Evolutionary conservation across 2,329 filamentous ascomycete species (phyloP).

Genomic region (Paraphaeosphaeria minitans): DNA sequence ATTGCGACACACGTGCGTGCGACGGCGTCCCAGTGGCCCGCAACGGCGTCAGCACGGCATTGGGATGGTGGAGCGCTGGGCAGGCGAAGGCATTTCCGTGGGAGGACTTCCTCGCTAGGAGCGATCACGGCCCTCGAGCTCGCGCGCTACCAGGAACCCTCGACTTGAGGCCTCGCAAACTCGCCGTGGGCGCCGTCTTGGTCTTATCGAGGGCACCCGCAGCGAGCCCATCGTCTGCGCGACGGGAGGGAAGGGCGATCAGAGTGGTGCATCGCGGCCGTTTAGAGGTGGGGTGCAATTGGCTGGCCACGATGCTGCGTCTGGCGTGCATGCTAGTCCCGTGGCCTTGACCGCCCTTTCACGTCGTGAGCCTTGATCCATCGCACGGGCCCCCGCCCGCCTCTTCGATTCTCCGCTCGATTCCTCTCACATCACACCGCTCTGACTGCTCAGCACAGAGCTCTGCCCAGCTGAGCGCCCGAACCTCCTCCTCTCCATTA

Average conservation of each 20-base stretch:
- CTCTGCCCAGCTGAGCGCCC: constrained; percentile 37
- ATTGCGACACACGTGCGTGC: constrained; percentile 22
- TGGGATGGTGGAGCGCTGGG: constrained; percentile 5
- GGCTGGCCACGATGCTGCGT: constrained; percentile 19
- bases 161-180: background rate
- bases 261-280: constrained; percentile 1
- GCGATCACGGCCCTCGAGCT: background rate
- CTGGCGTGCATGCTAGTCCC: constrained; percentile 24
- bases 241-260: constrained; percentile 19
- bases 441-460: constrained; percentile 36
- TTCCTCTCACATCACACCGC: constrained; percentile 34
- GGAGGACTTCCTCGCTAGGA: constrained; percentile 7
- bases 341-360: constrained; percentile 27
- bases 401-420: constrained; percentile 21
- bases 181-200: background rate
- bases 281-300: constrained; percentile 3
- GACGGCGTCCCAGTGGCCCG: constrained; percentile 30
- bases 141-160: background rate
- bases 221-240: constrained; percentile 1
- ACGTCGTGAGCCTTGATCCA: constrained; percentile 17
- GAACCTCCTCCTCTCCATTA: constrained; percentile 26
- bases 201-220: background rate
- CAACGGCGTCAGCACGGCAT: constrained; percentile 17
- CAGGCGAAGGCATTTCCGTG: constrained; percentile 11
- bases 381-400: constrained; percentile 19